Evolutionary conservation across 1,284 basidiomycete genomes (phyloP).

Genomic region (Mycosarcoma mackinlayi): DNA sequence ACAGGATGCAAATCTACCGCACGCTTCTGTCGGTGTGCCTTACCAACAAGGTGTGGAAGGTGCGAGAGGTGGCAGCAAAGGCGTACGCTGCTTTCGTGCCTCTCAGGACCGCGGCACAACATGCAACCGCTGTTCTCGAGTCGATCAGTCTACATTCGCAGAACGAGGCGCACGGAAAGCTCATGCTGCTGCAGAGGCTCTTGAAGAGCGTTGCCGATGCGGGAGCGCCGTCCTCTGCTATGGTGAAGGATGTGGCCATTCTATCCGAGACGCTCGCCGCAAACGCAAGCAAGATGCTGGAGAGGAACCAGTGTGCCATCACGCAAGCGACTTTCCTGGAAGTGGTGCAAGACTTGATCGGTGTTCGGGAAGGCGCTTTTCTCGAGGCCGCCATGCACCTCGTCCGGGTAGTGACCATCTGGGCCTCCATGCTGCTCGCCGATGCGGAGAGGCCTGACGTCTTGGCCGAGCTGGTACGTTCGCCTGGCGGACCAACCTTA

Average conservation of each 20-base stretch:
- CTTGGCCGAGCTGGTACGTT: conserved; percentile 9
- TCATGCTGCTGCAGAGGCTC: conserved; percentile 41
- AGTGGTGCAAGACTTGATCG: conserved; percentile 38
- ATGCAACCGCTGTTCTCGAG: conserved; percentile 10
- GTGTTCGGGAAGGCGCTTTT: conserved; percentile 22
- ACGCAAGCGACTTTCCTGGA: conserved; percentile 54
- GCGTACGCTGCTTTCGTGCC: conserved; percentile 47
- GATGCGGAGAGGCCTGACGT: conserved; percentile 18
- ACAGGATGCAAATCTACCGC: conserved; percentile 17
- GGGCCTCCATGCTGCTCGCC: conserved; percentile 16
- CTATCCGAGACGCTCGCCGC: conserved; percentile 9
- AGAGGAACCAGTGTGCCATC: conserved; percentile 41
- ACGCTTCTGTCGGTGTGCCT: conserved; percentile 42
- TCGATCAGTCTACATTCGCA: conserved; percentile 36
- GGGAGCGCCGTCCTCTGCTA: conserved; percentile 14
- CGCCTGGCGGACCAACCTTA: conserved; percentile 30
- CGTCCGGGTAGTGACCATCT: conserved; percentile 18
- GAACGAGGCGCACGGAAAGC: conserved; percentile 54
- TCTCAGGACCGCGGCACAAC: conserved; percentile 6
- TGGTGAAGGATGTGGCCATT: conserved; percentile 8
- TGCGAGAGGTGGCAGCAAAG: conserved; percentile 51
- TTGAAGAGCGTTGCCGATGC: conserved; percentile 35
- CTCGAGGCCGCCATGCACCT: conserved; percentile 9
- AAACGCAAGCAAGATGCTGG: conserved; percentile 35
- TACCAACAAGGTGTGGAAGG: conserved; percentile 52